Base-by-base conservation (phyloP, 177 flowering plant genomes). In the Vitis hybrid region DNA sequence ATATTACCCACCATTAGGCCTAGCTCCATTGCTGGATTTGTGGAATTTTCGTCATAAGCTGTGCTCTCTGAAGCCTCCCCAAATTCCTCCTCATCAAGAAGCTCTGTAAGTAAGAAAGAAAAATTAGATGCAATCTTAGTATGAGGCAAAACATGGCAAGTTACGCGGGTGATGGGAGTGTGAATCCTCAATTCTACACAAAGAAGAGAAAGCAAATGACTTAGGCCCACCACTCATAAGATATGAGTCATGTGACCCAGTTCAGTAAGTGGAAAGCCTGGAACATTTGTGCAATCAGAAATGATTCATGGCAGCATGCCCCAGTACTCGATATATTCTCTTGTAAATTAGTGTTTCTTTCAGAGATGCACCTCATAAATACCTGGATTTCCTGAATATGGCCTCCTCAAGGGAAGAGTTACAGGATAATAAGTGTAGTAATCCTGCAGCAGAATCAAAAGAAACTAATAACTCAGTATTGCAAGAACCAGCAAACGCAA, bases 371-470 rank as follows among this genome's bases (percentile, higher is more conserved):
- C 9, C 62, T n/a, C 13, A 17, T 59, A 68, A 64, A 71, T 75
- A 86, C 86, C 90, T 74, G 89, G 88, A 77, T 87, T 81, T 77
- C 94, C 94, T 12, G 90, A 73, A 75, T 86, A 85, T 17, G 94
- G 91, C 62, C 83, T 81, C 73, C 94, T 81, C 76, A 83, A 2
- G 31, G 94, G 94, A 75, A 88, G 90, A 44, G 84, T 73, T n/a
- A 74, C 78, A 17, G 91, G 94, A 77, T 89, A 87, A 76, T 86
- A 31, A 62, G 81, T 77, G 79, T 84, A 81, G 61, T 88, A 86
- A 67, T 89, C 88, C 94, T 89, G 82, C 68, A 80, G 14, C 13
- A 59, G 19, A 38, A 78, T 19, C 62, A 65, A 66, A 62, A 52
- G 66, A 50, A 59, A 57, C 5, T 24, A 50, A 63, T 20, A 28